Percentiles rank a stretch among this genome's conserved stretches.
These are phyloP conservation scores for Barnettozyma salicaria DNA, from an alignment of 805 yeast genomes.

Conservation along the genomic window DNA sequence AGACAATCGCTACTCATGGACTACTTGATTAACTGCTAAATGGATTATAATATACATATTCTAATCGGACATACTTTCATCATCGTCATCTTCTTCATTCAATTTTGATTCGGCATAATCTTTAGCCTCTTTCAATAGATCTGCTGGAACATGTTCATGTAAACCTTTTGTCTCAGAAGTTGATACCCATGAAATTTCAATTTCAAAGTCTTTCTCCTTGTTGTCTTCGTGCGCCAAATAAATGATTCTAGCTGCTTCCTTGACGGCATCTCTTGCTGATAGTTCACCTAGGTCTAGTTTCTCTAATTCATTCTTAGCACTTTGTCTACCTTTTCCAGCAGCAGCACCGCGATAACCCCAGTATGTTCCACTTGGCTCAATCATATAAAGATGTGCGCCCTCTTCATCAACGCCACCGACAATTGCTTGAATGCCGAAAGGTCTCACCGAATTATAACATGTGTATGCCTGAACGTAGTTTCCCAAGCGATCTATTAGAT, in stretches of 20 bases:
- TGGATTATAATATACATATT: constrained; percentile 1
- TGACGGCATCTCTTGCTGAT: constrained; percentile 76
- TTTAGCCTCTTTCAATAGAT: constrained; percentile 74
- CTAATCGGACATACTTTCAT: constrained; percentile 35
- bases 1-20: neutral
- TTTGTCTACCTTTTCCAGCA: constrained; percentile 96
- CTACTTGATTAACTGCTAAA: too few species aligned
- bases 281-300: constrained; percentile 68
- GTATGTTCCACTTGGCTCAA: constrained; percentile 93
- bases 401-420: constrained; percentile 89
- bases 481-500: constrained; percentile 81
- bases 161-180: constrained; percentile 67
- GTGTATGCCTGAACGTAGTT: constrained; percentile 93
- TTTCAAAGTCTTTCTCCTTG: constrained; percentile 94
- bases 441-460: constrained; percentile 93
- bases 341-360: constrained; percentile 99
- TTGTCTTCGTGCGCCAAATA: constrained; percentile 95
- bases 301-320: constrained; percentile 95
- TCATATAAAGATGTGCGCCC: constrained; percentile 91
- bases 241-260: constrained; percentile 89
- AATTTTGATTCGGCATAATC: constrained; percentile 78
- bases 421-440: constrained; percentile 90
- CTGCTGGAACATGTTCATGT: constrained; percentile 78
- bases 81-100: constrained; percentile 67
- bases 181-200: constrained; percentile 89